Conservation (phyloP, 352 stramenopile genomes). For the Pythium periplocum region DNA sequence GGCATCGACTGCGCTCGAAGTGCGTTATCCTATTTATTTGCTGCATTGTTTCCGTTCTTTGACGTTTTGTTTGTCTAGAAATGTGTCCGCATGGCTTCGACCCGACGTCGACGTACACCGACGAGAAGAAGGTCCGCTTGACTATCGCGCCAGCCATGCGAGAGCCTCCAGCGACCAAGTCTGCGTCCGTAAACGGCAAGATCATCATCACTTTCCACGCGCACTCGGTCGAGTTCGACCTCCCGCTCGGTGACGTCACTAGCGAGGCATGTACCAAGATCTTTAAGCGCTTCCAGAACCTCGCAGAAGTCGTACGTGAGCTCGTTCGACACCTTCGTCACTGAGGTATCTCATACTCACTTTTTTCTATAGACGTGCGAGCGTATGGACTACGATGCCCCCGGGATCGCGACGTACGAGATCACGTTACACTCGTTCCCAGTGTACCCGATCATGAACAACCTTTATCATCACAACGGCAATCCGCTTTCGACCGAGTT, state of each 20-base stretch:
- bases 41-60: not conserved
- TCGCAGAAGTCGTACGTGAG: constrained; percentile 37
- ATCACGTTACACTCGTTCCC: constrained; percentile 64
- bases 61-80: constrained; percentile 21
- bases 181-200: constrained; percentile 24
- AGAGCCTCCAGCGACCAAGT: not conserved
- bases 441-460: constrained; percentile 74
- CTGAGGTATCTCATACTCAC: not conserved
- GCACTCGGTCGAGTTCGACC: constrained; percentile 65
- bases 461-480: constrained; percentile 61
- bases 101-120: constrained; percentile 27
- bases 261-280: constrained; percentile 48
- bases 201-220: constrained; percentile 61
- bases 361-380: constrained; percentile 22
- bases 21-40: constrained; percentile 15
- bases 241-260: constrained; percentile 41
- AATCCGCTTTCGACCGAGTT: constrained; percentile 51
- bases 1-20: constrained; percentile 55
- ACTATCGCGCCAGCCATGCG: constrained; percentile 17
- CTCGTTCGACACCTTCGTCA: not conserved
- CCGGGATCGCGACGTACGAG: constrained; percentile 35
- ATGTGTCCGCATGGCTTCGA: constrained; percentile 71
- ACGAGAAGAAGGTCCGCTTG: constrained; percentile 52
- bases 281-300: constrained; percentile 69
- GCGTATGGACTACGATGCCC: constrained; percentile 24